A percentile compares a stretch with the other conserved stretches of the same genome.
Conservation (phyloP, 768 basidiomycete species). For the Pulveroboletus sp. region DNA sequence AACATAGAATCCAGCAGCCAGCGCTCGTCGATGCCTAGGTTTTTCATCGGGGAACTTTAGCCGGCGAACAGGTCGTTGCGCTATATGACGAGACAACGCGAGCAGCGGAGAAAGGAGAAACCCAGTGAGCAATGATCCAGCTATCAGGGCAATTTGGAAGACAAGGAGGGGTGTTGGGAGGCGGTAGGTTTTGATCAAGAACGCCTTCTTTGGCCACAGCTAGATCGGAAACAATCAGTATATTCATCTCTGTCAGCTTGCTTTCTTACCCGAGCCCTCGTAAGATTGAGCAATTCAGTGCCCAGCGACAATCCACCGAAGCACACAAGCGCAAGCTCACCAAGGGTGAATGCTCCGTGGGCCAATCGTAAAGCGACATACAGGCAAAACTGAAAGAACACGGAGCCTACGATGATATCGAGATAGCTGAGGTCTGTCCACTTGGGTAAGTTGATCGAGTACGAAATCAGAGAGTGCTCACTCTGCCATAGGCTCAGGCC, state of each 20-base stretch:
- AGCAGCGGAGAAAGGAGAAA: slow-evolving; percentile 93
- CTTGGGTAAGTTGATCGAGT: slow-evolving; percentile 1
- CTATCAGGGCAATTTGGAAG: slow-evolving; percentile 90
- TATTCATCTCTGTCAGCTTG: neutral
- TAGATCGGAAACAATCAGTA: slow-evolving; percentile 27
- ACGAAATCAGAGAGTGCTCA: slow-evolving; percentile 34
- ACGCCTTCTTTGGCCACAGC: slow-evolving; percentile 79
- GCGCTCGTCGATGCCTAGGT: slow-evolving; percentile 71
- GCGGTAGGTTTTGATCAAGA: slow-evolving; percentile 88
- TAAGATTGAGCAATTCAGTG: slow-evolving; percentile 85
- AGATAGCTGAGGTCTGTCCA: slow-evolving; percentile 70
- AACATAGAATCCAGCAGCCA: slow-evolving; percentile 82
- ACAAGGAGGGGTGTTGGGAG: slow-evolving; percentile 88
- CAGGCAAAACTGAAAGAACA: slow-evolving; percentile 89
- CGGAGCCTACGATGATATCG: slow-evolving; percentile 67
- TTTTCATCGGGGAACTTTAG: slow-evolving; percentile 83
- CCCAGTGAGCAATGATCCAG: slow-evolving; percentile 89
- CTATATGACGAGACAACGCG: slow-evolving; percentile 87
- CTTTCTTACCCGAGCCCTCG: slow-evolving; percentile 68
- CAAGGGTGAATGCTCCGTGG: slow-evolving; percentile 92
- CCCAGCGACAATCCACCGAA: slow-evolving; percentile 85
- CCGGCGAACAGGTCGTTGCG: slow-evolving; percentile 79
- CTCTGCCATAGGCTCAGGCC: slow-evolving; percentile 68
- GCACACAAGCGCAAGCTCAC: slow-evolving; percentile 86
- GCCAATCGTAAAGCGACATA: slow-evolving; percentile 89